phyloP scores from a whole-genome alignment of 257 asterid genomes.

The Nyctanthes arbortristis region DNA sequence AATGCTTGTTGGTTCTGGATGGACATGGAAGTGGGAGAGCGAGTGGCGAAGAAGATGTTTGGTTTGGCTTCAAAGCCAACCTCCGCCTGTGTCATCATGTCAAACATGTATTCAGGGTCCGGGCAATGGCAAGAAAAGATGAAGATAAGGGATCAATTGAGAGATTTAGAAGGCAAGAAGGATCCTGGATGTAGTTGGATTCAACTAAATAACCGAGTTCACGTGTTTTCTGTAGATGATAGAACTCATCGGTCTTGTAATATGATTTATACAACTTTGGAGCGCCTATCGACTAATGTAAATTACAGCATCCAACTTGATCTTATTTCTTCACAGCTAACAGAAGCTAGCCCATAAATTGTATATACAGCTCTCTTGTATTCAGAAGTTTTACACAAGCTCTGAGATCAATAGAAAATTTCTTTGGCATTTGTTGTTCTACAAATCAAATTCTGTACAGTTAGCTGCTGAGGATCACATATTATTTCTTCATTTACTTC shows the following conservation, averaged over 20 bases:
- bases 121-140: slow-evolving; percentile 70
- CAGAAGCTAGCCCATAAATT: neutral
- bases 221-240: slow-evolving; percentile 55
- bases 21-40: slow-evolving; percentile 53
- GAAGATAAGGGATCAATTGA: slow-evolving; percentile 44
- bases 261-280: slow-evolving; percentile 42
- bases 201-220: slow-evolving; percentile 48
- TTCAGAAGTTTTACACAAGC: neutral
- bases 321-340: slow-evolving; percentile 24
- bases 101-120: slow-evolving; percentile 67
- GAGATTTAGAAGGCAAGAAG: slow-evolving; percentile 49
- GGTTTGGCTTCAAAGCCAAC: slow-evolving; percentile 34
- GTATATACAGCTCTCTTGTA: neutral
- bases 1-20: slow-evolving; percentile 70
- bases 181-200: slow-evolving; percentile 92
- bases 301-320: slow-evolving; percentile 27
- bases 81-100: slow-evolving; percentile 61
- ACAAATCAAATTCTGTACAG: neutral
- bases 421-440: neutral
- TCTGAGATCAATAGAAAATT: neutral
- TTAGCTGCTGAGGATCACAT: too few relatives aligned
- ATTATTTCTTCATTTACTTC: neutral
- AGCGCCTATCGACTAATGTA: slow-evolving; percentile 42
- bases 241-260: slow-evolving; percentile 42
- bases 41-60: slow-evolving; percentile 54